These are phyloP conservation scores for Chrysochromulina parva DNA, from an alignment of 78 protist species.

Conservation along the genomic window DNA sequence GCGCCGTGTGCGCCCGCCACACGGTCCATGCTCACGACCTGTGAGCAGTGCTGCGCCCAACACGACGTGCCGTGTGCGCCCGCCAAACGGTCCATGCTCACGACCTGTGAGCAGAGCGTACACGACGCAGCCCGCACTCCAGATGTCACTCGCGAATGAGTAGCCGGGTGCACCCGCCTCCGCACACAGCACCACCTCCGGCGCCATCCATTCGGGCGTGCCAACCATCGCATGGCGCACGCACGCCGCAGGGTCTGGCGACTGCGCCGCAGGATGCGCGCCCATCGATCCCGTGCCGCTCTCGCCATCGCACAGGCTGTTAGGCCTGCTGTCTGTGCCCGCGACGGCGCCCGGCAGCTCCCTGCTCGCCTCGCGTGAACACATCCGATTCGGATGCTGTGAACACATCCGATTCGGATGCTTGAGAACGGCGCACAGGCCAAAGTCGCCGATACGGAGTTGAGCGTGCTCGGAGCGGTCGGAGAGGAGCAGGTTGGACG, in stretches of 20 bases:
- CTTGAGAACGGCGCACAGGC: conserved; percentile 5
- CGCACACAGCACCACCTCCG: conserved; percentile 39
- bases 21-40: not conserved
- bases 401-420: not conserved
- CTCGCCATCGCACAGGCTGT: too few relatives aligned
- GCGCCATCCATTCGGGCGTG: conserved; percentile 59
- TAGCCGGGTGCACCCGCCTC: not conserved
- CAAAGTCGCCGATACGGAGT: conserved; percentile 46
- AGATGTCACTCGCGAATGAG: not conserved
- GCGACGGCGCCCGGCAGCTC: too few relatives aligned
- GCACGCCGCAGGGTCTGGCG: too few relatives aligned
- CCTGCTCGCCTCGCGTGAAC: too few relatives aligned
- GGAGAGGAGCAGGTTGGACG: conserved; percentile 44
- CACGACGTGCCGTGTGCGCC: too few relatives aligned
- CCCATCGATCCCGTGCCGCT: too few relatives aligned
- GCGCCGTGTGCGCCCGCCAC: too few relatives aligned
- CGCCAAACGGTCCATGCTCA: not conserved
- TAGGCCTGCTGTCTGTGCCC: too few relatives aligned
- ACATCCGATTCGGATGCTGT: too few relatives aligned
- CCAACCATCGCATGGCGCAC: conserved; percentile 31
- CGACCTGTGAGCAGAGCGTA: not conserved
- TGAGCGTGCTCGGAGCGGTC: not conserved
- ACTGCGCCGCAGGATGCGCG: too few relatives aligned
- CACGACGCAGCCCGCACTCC: conserved; percentile 17
- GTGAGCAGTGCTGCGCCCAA: not conserved